These are phyloP conservation scores for Ampelocalamus luodianensis DNA, from an alignment of 176 grass and related monocot species.

Conservation along the genomic window DNA sequence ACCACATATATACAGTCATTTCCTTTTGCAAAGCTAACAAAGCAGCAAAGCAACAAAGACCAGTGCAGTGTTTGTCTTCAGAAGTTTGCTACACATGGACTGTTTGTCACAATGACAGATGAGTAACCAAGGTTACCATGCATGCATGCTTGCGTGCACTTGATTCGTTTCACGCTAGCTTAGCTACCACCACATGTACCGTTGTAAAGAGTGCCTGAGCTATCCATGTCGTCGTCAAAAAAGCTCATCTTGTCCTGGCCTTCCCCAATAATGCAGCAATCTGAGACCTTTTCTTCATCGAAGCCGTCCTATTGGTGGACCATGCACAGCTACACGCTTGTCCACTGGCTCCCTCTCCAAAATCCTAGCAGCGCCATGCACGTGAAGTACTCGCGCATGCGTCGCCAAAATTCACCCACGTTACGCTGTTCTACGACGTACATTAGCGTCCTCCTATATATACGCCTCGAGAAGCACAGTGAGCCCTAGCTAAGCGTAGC, in stretches of 20 bases:
- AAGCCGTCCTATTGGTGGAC: constrained; percentile 37
- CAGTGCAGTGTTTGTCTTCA: too few relatives aligned
- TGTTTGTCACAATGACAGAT: too few relatives aligned
- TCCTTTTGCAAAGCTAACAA: too few relatives aligned
- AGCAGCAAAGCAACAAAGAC: too few relatives aligned
- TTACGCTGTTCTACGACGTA: not conserved
- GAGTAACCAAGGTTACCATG: too few relatives aligned
- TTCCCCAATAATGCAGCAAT: constrained; percentile 27
- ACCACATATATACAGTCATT: too few relatives aligned
- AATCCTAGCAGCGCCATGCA: constrained; percentile 18
- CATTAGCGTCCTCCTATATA: not conserved
- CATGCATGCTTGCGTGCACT: not conserved
- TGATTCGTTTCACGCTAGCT: not conserved
- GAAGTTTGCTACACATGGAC: too few relatives aligned
- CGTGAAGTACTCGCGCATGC: constrained; percentile 35
- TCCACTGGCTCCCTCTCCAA: constrained; percentile 26
- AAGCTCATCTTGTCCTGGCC: not conserved
- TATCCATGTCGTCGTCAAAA: not conserved
- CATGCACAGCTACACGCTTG: constrained; percentile 40
- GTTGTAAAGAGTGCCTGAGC: not conserved
- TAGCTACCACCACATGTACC: not conserved
- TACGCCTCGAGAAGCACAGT: not conserved
- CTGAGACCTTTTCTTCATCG: constrained; percentile 15
- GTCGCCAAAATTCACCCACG: constrained; percentile 28
- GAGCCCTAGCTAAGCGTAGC: not conserved